These are phyloP conservation scores for Fraxinus xanthoxyloides DNA, from an alignment of 305 asterid genomes.

Conservation along the genomic window DNA sequence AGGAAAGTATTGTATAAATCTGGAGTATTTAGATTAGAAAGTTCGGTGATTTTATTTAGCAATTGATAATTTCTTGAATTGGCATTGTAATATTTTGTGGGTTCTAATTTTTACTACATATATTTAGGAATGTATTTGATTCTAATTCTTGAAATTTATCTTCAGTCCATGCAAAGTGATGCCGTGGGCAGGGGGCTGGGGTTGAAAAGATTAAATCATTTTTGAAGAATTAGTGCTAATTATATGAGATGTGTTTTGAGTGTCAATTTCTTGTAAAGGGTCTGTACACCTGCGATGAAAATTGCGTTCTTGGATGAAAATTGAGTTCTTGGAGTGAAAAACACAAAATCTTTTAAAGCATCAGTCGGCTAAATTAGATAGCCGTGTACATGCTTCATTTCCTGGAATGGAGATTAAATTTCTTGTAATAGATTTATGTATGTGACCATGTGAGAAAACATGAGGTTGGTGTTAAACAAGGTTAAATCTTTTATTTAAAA, in stretches of 20 bases:
- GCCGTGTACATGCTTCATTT: neutral
- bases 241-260: neutral
- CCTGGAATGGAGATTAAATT: neutral
- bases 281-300: neutral
- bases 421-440: neutral
- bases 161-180: neutral
- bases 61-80: neutral
- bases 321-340: neutral
- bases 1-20: neutral
- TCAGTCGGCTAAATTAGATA: neutral
- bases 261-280: neutral
- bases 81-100: neutral
- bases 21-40: neutral
- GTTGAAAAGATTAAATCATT: neutral
- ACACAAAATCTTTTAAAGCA: neutral
- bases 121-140: neutral
- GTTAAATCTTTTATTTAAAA: neutral
- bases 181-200: neutral
- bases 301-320: neutral
- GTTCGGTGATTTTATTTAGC: neutral
- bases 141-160: neutral
- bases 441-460: neutral
- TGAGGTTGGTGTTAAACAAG: neutral
- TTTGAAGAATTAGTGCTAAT: neutral
- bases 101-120: neutral